These are phyloP conservation scores for Cystobasidium tubakii DNA, from an alignment of 768 basidiomycete species.

Conservation along the genomic window DNA sequence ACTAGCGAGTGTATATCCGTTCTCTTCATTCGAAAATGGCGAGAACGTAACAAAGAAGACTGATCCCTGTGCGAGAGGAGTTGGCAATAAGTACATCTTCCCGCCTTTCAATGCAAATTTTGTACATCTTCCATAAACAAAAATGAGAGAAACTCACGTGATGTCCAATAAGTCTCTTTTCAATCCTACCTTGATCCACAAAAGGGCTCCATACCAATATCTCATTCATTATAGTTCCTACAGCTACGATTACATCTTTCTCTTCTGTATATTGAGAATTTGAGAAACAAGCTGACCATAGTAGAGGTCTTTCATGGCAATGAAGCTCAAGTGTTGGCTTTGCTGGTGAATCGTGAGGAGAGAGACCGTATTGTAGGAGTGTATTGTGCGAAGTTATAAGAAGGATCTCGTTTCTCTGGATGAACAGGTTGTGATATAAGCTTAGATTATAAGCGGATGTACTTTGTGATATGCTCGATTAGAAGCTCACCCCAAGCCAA, in stretches of 20 bases:
- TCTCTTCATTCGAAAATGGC: background rate
- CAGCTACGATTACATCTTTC: slow-evolving; percentile 14
- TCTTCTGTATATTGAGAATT: background rate
- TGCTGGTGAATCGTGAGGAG: background rate
- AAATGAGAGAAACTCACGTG: background rate
- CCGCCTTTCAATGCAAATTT: too few relatives aligned
- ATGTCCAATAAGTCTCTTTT: slow-evolving; percentile 20
- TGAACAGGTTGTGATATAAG: background rate
- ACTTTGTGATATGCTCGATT: too few relatives aligned
- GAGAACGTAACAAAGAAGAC: slow-evolving; percentile 32
- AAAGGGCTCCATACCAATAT: slow-evolving; percentile 30
- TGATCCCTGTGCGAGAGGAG: slow-evolving; percentile 9
- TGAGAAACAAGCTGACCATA: slow-evolving; percentile 33
- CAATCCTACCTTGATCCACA: background rate
- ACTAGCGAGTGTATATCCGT: background rate
- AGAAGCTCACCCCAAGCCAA: slow-evolving; percentile 6
- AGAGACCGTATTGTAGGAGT: background rate
- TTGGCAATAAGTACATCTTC: too few relatives aligned
- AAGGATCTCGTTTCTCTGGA: background rate
- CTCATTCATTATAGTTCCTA: slow-evolving; percentile 33
- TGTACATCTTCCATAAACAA: too few relatives aligned
- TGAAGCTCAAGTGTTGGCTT: background rate
- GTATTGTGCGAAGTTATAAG: slow-evolving; percentile 33
- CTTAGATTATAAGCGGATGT: background rate
- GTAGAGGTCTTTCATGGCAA: slow-evolving; percentile 23